These are phyloP conservation scores for Evernia prunastri DNA, from an alignment of 495 filamentous ascomycete genomes.

Conservation along the genomic window DNA sequence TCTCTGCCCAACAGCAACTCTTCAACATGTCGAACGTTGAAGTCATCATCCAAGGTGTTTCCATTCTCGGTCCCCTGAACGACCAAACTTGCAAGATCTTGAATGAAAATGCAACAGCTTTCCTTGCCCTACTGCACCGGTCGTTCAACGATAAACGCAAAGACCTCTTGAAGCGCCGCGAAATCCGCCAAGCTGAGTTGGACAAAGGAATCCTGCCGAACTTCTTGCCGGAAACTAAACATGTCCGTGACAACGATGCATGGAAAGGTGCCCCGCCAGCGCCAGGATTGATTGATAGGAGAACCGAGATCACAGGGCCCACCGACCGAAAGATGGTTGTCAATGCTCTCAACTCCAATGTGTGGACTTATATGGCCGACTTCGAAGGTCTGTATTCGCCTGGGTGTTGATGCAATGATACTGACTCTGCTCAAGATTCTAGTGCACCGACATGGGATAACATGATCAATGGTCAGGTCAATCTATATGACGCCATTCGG, in stretches of 20 bases:
- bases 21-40: conserved; percentile 64
- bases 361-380: conserved; percentile 99
- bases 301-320: conserved; percentile 98
- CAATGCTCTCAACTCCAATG: conserved; percentile 93
- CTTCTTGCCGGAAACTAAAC: conserved; percentile 93
- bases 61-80: conserved; percentile 69
- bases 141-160: conserved; percentile 91
- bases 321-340: conserved; percentile 99
- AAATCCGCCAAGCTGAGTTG: conserved; percentile 84
- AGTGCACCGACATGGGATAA: conserved; percentile 98
- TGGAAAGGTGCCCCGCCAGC: conserved; percentile 95
- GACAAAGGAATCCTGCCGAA: conserved; percentile 88
- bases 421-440: conserved; percentile 57
- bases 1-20: background rate
- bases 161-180: conserved; percentile 77
- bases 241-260: conserved; percentile 88
- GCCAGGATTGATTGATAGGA: conserved; percentile 85
- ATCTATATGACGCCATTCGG: conserved; percentile 95
- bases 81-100: conserved; percentile 84
- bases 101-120: conserved; percentile 82
- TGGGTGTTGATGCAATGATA: background rate
- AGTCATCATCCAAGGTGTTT: conserved; percentile 76
- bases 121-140: conserved; percentile 88
- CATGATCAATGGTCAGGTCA: conserved; percentile 98
- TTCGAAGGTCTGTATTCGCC: conserved; percentile 66